Conservation (phyloP, 768 basidiomycete species). For the Mycena chlorophos region DNA sequence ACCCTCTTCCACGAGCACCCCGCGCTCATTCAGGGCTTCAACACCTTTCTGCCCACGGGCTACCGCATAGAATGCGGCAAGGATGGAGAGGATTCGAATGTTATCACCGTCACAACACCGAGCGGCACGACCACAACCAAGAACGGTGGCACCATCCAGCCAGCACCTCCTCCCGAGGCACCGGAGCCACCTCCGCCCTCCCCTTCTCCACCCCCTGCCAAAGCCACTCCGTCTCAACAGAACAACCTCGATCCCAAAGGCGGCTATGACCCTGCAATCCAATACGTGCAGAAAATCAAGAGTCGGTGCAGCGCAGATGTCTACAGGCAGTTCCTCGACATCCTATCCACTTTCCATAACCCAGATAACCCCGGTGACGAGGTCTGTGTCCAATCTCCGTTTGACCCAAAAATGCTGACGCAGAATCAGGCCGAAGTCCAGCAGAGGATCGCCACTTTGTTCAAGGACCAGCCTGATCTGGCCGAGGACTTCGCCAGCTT, state of each 20-base stretch:
- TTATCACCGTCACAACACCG: slow-evolving; percentile 82
- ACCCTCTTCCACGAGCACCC: slow-evolving; percentile 90
- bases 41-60: slow-evolving; percentile 92
- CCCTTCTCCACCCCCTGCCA: background rate
- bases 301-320: slow-evolving; percentile 89
- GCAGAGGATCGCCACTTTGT: slow-evolving; percentile 63
- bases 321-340: slow-evolving; percentile 76
- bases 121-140: slow-evolving; percentile 47
- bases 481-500: slow-evolving; percentile 74
- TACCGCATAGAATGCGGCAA: slow-evolving; percentile 88
- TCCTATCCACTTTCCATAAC: slow-evolving; percentile 64
- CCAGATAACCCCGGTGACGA: slow-evolving; percentile 62
- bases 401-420: slow-evolving; percentile 14
- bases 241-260: slow-evolving; percentile 40
- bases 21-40: slow-evolving; percentile 92
- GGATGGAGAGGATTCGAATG: slow-evolving; percentile 68
- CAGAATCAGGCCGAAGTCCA: slow-evolving; percentile 61
- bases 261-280: slow-evolving; percentile 73
- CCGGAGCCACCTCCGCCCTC: background rate
- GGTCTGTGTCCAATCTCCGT: slow-evolving; percentile 33
- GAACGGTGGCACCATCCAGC: slow-evolving; percentile 34
- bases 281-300: slow-evolving; percentile 97
- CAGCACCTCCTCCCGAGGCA: slow-evolving; percentile 19
- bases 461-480: slow-evolving; percentile 75
- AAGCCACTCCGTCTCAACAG: slow-evolving; percentile 1